A percentile compares a stretch with the other conserved stretches of the same genome.
phyloP scores from a whole-genome alignment of 306 rosid species.

The Cyclanthera cordifolia region DNA sequence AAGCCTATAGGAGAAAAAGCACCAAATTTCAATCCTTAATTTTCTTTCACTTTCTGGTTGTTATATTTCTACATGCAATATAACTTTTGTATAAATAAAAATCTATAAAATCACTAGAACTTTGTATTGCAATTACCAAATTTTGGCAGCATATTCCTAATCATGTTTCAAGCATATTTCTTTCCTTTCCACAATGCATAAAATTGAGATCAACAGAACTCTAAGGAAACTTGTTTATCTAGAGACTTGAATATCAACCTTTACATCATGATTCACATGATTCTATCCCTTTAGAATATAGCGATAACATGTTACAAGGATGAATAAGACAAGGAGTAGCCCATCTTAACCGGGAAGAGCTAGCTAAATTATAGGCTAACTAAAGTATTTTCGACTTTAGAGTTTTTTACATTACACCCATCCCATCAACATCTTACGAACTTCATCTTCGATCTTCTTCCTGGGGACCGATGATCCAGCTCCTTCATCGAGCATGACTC shows the following conservation, averaged over 20 bases:
- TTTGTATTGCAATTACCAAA: neutral
- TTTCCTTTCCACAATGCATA: neutral
- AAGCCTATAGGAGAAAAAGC: neutral
- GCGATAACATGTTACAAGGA: neutral
- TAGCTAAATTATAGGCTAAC: neutral
- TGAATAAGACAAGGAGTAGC: neutral
- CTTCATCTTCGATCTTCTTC: conserved; percentile 54
- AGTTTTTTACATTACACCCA: conserved; percentile 41
- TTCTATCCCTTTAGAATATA: neutral
- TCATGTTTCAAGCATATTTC: neutral
- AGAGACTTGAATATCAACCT: too few relatives aligned
- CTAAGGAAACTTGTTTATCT: neutral
- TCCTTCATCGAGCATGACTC: conserved; percentile 83
- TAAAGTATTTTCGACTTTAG: neutral
- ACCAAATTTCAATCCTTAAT: neutral
- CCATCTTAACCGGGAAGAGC: neutral
- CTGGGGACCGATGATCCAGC: conserved; percentile 41
- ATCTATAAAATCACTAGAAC: neutral
- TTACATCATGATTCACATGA: neutral
- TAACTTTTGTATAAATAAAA: neutral
- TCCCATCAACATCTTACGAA: conserved; percentile 92
- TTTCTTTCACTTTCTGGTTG: neutral
- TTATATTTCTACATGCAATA: neutral
- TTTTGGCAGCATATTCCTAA: neutral
- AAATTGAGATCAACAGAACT: conserved; percentile 5